phyloP scores from a whole-genome alignment of 1,284 basidiomycete genomes.

The Moesziomyces sp. region DNA sequence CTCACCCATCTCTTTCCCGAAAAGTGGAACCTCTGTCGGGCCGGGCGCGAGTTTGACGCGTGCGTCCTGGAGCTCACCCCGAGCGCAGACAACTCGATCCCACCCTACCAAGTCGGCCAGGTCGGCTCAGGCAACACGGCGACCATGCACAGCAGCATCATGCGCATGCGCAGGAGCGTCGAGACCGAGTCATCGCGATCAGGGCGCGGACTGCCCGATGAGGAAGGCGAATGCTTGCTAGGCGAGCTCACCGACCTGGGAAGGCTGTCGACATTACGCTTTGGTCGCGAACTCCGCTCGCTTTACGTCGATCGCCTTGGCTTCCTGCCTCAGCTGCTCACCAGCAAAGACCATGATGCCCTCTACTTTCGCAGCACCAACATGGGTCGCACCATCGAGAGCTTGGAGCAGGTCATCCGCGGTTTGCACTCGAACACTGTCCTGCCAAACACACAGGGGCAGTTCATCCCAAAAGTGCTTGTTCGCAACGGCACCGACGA shows the following conservation, averaged over 20 bases:
- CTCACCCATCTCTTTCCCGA: slow-evolving; percentile 56
- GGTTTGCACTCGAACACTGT: slow-evolving; percentile 68
- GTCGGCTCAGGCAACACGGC: slow-evolving; percentile 26
- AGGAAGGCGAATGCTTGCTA: slow-evolving; percentile 70
- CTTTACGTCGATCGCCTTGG: slow-evolving; percentile 78
- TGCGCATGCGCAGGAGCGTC: slow-evolving; percentile 47
- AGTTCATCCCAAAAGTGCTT: slow-evolving; percentile 45
- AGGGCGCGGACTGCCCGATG: slow-evolving; percentile 23
- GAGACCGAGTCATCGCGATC: slow-evolving; percentile 39
- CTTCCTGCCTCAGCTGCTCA: slow-evolving; percentile 50
- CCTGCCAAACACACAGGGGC: slow-evolving; percentile 19
- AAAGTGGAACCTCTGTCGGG: slow-evolving; percentile 63
- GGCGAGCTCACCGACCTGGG: slow-evolving; percentile 84
- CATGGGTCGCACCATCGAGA: slow-evolving; percentile 80
- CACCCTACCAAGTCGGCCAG: slow-evolving; percentile 32
- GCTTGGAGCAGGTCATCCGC: slow-evolving; percentile 78
- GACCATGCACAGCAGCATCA: slow-evolving; percentile 35
- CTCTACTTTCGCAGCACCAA: slow-evolving; percentile 74
- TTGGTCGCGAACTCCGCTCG: slow-evolving; percentile 74
- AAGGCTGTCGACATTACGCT: slow-evolving; percentile 77
- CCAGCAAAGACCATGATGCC: slow-evolving; percentile 32
- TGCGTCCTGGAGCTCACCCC: slow-evolving; percentile 50
- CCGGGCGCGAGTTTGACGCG: slow-evolving; percentile 53
- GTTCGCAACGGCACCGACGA: slow-evolving; percentile 73
- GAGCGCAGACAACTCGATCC: slow-evolving; percentile 15